Evolutionary conservation across 345 rosid genomes (phyloP), one percentile per base, ranked within the genome.

Genomic region (Eucalyptus coolabah): DNA sequence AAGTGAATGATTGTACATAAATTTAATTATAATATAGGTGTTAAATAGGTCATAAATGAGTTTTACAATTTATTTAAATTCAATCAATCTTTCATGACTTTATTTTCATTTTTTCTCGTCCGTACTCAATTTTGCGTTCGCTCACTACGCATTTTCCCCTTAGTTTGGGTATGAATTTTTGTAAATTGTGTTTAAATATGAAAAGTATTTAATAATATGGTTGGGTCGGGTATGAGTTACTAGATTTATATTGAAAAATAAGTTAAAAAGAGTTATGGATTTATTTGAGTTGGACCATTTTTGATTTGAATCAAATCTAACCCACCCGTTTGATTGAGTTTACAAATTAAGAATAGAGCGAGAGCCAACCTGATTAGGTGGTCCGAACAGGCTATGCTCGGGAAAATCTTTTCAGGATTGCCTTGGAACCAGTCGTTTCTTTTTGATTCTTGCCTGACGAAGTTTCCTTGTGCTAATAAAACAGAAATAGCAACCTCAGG

Each of bases 111-210:
- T 0, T 56, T 24, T 56, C 30, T 56, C 30, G 30, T 1, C 30
- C 14, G 2, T 3, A 23, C 12, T 9, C 12, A 9, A 56, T 24
- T 4, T 56, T 23, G 63, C 1, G 1, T 2, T 56, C 0, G 0
- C 63, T 56, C 30, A 56, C 12, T 56, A 9, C 1, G 5, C 63
- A 24, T 24, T 56, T 5, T 56, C 3, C 3, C 63, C 28, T 56
- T 24, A 56, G 30, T 56, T 56, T 56, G 6, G 60, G 2, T 10
- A 56, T 56, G 63, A 24, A 10, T 24, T 56, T 56, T 56, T 11
- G 13, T 56, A 56, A 10, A 56, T 56, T 24, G 13, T 13, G 4
- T 56, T 56, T 56, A 24, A 24, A 5, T 23, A 56, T 56, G 30
- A 56, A 56, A 56, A 10, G 3, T 10, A 23, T 56, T 56, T 24